Evolutionary conservation across 2,329 filamentous ascomycete genomes (phyloP).

Genomic region (Aspergillus niger): DNA sequence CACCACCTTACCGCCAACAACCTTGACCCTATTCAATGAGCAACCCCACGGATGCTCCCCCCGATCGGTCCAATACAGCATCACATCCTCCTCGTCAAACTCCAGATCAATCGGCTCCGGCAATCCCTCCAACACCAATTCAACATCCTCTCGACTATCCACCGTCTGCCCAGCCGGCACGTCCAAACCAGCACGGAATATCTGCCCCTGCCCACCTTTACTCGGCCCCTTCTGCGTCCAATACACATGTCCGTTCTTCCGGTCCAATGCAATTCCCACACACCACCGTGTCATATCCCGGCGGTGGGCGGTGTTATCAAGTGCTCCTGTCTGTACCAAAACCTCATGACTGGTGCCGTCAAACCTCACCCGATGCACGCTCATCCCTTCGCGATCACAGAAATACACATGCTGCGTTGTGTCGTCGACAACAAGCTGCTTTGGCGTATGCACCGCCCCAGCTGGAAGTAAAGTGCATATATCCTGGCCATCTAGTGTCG

Average conservation of each 20-base stretch:
- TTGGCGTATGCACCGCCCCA: slow-evolving; percentile 54
- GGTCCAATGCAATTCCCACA: slow-evolving; percentile 54
- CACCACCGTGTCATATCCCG: slow-evolving; percentile 47
- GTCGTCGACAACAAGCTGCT: slow-evolving; percentile 41
- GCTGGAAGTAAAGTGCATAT: slow-evolving; percentile 46
- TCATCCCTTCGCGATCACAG: slow-evolving; percentile 48
- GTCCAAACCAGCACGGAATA: slow-evolving; percentile 49
- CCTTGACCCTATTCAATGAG: slow-evolving; percentile 49
- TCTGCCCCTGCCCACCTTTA: slow-evolving; percentile 55
- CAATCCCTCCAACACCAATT: slow-evolving; percentile 44
- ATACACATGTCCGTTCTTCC: slow-evolving; percentile 50
- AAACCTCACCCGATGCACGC: slow-evolving; percentile 38
- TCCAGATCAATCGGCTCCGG: slow-evolving; percentile 63
- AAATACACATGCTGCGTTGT: slow-evolving; percentile 39
- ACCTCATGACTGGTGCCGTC: slow-evolving; percentile 32
- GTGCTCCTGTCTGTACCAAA: slow-evolving; percentile 22
- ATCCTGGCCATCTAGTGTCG: slow-evolving; percentile 27
- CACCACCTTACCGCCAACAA: slow-evolving; percentile 28
- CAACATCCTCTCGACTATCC: neutral
- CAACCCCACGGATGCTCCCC: slow-evolving; percentile 60
- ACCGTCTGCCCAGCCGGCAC: neutral
- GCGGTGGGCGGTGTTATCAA: neutral
- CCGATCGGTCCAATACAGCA: slow-evolving; percentile 63
- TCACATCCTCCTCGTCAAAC: slow-evolving; percentile 48
- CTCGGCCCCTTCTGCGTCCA: slow-evolving; percentile 63